Base-by-base conservation (phyloP, 1,284 basidiomycete species). In the Marasmius sp. region DNA sequence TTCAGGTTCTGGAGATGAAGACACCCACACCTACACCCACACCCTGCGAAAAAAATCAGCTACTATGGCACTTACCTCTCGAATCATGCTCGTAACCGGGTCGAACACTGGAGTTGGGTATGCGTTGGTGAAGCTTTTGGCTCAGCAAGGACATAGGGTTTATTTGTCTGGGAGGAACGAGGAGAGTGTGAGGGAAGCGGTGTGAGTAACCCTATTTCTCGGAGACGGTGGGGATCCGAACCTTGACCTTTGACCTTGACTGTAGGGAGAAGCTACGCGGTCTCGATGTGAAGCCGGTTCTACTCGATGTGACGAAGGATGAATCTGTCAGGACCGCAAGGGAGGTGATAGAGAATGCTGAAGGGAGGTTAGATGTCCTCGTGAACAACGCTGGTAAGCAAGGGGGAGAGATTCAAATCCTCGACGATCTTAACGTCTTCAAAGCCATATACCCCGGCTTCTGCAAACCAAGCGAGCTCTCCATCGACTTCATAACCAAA, bases 331-430 rank as follows among this genome's bases (percentile, higher is more conserved):
- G 68, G 45, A 67, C 75, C 48, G 75, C 78, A 16, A 72, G 71
- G 52, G 70, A 71, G 0, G 54, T 66, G 27, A 78, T 82, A 48
- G 72, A 78, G 61, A 72, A 76, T 22, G 74, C 69, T 0, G 77
- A 80, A 60, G 81, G 81, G 0, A 73, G 69, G 10, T 68, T 84
- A 39, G 79, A 84, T 65, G 76, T 80, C 10, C 71, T 84, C 33
- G 78, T 84, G 39, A 82, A 83, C 69, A 83, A 83, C 61, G 81
- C 81, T 12, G 81, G 80, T 74, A 5, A 27, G 27, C 27, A 11
- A 49, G 6, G 18, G 18, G 27, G 27, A 27, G 27, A 2, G 27
- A 27, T 3, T 16, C 18, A 12, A 14, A 6, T 45, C n/a, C n/a
- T n/a, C n/a, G n/a, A n/a, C n/a, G n/a, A 14, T 2, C 4, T 5